Evolutionary conservation across 768 basidiomycete genomes (phyloP).

Genomic region (Chiua virens): DNA sequence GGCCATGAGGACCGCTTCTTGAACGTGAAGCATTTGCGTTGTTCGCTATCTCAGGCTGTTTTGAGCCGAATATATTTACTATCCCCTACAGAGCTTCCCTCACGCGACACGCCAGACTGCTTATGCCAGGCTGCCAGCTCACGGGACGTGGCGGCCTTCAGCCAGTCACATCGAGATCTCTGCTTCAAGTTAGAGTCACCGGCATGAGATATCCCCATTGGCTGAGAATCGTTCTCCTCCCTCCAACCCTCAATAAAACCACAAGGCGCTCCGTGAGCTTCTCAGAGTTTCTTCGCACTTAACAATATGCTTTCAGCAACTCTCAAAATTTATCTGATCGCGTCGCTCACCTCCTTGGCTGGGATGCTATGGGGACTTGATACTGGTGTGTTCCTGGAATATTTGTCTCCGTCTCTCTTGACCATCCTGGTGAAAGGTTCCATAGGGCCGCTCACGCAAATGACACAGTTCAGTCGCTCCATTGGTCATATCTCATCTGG

Average conservation of each 20-base stretch:
- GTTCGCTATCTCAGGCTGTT: too few relatives aligned
- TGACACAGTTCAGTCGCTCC: slow-evolving; percentile 42
- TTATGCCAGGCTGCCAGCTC: too few relatives aligned
- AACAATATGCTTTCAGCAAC: slow-evolving; percentile 19
- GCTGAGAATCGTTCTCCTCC: too few relatives aligned
- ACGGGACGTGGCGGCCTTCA: too few relatives aligned
- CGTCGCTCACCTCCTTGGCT: slow-evolving; percentile 24
- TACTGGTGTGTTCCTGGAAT: slow-evolving; percentile 18
- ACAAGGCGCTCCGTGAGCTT: not conserved
- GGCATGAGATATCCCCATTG: not conserved
- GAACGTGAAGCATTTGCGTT: too few relatives aligned
- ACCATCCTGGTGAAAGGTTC: slow-evolving; percentile 20
- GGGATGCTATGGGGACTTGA: slow-evolving; percentile 34
- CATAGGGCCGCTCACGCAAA: slow-evolving; percentile 48
- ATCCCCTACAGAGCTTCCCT: too few relatives aligned
- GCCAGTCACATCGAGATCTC: too few relatives aligned
- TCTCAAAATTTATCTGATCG: slow-evolving; percentile 27
- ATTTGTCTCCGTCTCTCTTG: not conserved
- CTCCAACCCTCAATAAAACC: too few relatives aligned
- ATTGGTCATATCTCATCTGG: slow-evolving; percentile 39
- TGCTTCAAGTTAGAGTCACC: too few relatives aligned
- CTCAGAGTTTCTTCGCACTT: not conserved
- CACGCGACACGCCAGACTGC: too few relatives aligned
- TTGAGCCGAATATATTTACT: too few relatives aligned
- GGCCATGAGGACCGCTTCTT: too few relatives aligned